Conservation (phyloP, 2,329 filamentous ascomycete species). For the Cladophialophora bantiana region DNA sequence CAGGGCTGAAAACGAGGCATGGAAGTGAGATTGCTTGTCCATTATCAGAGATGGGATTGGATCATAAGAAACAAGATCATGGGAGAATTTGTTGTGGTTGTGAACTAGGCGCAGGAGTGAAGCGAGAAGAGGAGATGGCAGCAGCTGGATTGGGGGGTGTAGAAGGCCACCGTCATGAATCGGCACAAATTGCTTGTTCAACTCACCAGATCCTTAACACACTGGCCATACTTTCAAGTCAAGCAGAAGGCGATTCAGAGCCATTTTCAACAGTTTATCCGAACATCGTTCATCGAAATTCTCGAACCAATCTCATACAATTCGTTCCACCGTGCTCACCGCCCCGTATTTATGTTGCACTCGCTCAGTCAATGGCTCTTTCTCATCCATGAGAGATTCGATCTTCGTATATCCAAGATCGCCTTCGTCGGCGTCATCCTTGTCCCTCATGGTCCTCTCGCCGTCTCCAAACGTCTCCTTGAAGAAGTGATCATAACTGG, state of each 20-base stretch:
- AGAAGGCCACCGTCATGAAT: neutral
- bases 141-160: neutral
- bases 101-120: conserved; percentile 6
- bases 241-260: neutral
- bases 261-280: neutral
- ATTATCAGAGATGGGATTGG: neutral
- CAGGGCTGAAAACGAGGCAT: conserved; percentile 25
- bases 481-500: conserved; percentile 68
- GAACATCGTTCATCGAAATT: neutral
- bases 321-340: conserved; percentile 22
- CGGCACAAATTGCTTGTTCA: neutral
- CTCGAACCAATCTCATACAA: conserved; percentile 22
- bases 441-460: conserved; percentile 65
- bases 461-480: conserved; percentile 82
- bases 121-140: conserved; percentile 5
- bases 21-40: conserved; percentile 6
- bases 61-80: neutral
- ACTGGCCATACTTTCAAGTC: neutral
- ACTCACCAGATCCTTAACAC: neutral
- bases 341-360: conserved; percentile 27
- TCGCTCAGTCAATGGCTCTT: conserved; percentile 31
- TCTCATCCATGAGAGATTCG: conserved; percentile 28
- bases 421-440: conserved; percentile 23
- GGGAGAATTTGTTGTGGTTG: neutral
- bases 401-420: conserved; percentile 6